Evolutionary conservation across 164 flowering plant species (phyloP), one percentile per base, ranked within the genome.

Genomic region (Kingdonia uniflora): DNA sequence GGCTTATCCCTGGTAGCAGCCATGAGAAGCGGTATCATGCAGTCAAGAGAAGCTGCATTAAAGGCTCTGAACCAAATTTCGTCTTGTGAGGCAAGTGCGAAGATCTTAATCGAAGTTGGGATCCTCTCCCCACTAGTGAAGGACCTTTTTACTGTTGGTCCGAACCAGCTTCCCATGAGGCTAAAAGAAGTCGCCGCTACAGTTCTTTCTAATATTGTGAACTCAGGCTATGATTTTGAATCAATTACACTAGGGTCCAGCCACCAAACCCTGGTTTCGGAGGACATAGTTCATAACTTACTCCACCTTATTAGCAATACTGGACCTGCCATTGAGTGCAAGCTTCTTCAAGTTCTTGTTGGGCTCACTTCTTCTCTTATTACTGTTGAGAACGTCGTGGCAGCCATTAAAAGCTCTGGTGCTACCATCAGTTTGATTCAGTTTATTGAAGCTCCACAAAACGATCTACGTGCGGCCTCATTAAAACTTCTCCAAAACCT

Each of bases 261-360:
- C 42, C 70, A 76, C 58, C 90, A 79, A 64, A 88, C 95, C 19
- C 77, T 92, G 14, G 92, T 92, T 42, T 92, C 99, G 0, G 95
- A 92, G 67, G 89, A 80, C 45, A 74, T 75, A 26, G 65, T 92
- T 38, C 92, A 84, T 52, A 84, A 80, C 55, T 78, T 92, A 25
- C 85, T 92, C 50, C 87, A 81, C 62, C 91, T 92, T 43, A 92
- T 92, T 49, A 92, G 95, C 72, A 92, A 92, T 69, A 89, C 99
- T 11, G 97, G 99, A 54, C 99, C 99, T 24, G 70, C 87, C 39
- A 88, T 88, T 54, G 97, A 77, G 74, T 81, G 91, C 73, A 86
- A 89, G 79, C 97, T 92, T 57, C 78, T 92, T 16, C 95, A 86
- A 69, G 92, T 92, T 55, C 95, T 92, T 58, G 97, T 88, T 42